Conservation (phyloP, 345 rosid species). For the Melaleuca quinquenervia region DNA sequence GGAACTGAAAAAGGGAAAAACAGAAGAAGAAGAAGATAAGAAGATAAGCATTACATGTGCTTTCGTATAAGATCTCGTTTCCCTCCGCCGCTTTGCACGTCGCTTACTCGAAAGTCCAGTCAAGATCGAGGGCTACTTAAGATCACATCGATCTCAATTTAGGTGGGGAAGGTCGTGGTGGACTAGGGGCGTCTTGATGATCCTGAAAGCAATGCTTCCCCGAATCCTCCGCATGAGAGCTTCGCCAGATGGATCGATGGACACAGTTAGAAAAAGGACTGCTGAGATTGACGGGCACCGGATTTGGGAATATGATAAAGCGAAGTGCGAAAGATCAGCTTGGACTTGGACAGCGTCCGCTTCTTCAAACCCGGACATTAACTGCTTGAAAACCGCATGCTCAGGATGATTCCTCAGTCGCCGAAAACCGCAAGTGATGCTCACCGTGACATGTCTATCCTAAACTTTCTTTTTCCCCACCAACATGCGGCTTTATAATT, state of each 20-base stretch:
- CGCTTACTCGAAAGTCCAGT: background rate
- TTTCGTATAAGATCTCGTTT: background rate
- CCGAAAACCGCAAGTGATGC: too few species aligned
- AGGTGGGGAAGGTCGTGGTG: background rate
- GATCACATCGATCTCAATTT: background rate
- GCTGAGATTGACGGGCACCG: rapidly evolving
- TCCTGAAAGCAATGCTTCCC: background rate
- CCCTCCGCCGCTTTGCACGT: background rate
- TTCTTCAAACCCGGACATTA: too few species aligned
- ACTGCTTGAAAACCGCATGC: too few species aligned
- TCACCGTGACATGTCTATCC: too few species aligned
- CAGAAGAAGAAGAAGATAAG: background rate
- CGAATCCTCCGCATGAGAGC: background rate
- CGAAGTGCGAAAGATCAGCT: too few species aligned
- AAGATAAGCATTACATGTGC: too few species aligned
- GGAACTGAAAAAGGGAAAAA: background rate
- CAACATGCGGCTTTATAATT: too few species aligned
- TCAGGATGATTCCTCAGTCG: too few species aligned
- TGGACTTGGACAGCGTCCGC: too few species aligned
- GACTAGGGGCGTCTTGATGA: background rate
- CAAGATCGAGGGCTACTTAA: background rate
- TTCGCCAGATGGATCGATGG: background rate
- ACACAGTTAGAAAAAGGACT: background rate
- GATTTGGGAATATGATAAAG: background rate
- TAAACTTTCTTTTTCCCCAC: too few species aligned